A percentile compares a stretch with the other conserved stretches of the same genome.
phyloP scores from a whole-genome alignment of 78 protist genomes.

The Dictyostelium firmibasis region DNA sequence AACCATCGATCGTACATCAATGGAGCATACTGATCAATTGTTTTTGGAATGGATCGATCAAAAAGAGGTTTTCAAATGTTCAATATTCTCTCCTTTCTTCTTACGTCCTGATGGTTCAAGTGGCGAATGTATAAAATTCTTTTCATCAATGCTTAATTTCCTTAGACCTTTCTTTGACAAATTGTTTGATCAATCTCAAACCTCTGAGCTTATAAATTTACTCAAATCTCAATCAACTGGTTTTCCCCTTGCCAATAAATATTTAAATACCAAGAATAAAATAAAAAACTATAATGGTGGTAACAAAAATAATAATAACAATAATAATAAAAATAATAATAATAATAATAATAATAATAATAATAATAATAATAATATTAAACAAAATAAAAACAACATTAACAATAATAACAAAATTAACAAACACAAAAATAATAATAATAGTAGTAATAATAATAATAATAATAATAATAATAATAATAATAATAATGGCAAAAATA shows the following conservation, averaged over 20 bases:
- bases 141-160: background rate
- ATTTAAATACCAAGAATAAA: background rate
- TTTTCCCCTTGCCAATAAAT: no score
- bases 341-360: background rate
- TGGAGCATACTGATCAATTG: slow-evolving; percentile 34
- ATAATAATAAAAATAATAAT: background rate
- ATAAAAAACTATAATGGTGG: background rate
- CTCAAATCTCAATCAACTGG: background rate
- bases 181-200: background rate
- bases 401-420: background rate
- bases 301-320: background rate
- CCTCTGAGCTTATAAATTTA: background rate
- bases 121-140: slow-evolving; percentile 20
- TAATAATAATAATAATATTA: background rate
- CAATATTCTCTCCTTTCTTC: background rate
- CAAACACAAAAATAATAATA: background rate
- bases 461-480: no score
- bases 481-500: no score
- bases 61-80: background rate
- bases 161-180: background rate
- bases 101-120: background rate
- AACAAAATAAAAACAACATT: background rate
- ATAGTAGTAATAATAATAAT: background rate
- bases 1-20: background rate
- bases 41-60: slow-evolving; percentile 47